Percentiles rank a stretch among this genome's conserved stretches.
Evolutionary conservation across 352 stramenopile species (phyloP).

Genomic region (Peronospora tabacina): DNA sequence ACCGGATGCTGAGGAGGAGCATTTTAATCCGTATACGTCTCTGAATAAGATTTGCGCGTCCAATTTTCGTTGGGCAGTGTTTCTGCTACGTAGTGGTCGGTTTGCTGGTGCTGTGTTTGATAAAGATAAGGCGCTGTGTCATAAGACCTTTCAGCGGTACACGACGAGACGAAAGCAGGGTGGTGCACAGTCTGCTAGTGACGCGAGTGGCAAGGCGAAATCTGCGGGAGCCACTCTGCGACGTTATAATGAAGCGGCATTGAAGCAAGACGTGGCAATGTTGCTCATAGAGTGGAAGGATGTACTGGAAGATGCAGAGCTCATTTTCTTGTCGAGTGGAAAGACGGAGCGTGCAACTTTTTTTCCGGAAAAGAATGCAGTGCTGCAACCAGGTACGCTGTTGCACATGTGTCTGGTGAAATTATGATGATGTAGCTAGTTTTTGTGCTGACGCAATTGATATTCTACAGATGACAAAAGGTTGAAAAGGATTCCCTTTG

Average conservation of each 20-base stretch:
- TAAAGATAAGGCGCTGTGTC: constrained; percentile 80
- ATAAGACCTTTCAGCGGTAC: constrained; percentile 91
- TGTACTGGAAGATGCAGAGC: constrained; percentile 35
- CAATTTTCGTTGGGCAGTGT: constrained; percentile 73
- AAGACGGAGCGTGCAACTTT: constrained; percentile 73
- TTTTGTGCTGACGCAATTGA: constrained; percentile 1
- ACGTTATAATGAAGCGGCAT: constrained; percentile 85
- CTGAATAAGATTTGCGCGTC: constrained; percentile 44
- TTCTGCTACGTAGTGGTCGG: constrained; percentile 87
- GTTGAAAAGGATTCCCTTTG: constrained; percentile 74
- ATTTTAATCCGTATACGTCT: constrained; percentile 52
- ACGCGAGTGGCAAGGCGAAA: constrained; percentile 85
- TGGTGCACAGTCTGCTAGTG: constrained; percentile 85
- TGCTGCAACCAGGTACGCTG: constrained; percentile 36
- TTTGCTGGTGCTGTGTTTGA: constrained; percentile 90
- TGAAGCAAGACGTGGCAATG: constrained; percentile 85
- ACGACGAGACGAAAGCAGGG: constrained; percentile 91
- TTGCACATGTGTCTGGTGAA: background rate
- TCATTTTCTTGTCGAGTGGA: constrained; percentile 67
- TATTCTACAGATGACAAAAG: constrained; percentile 39
- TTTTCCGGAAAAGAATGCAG: constrained; percentile 63
- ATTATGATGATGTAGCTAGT: constrained; percentile 3
- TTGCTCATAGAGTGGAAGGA: constrained; percentile 81
- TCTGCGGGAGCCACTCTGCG: constrained; percentile 89
- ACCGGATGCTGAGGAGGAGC: constrained; percentile 33